Conservation (phyloP, 768 basidiomycete species). For the Gymnopilus junonius region DNA sequence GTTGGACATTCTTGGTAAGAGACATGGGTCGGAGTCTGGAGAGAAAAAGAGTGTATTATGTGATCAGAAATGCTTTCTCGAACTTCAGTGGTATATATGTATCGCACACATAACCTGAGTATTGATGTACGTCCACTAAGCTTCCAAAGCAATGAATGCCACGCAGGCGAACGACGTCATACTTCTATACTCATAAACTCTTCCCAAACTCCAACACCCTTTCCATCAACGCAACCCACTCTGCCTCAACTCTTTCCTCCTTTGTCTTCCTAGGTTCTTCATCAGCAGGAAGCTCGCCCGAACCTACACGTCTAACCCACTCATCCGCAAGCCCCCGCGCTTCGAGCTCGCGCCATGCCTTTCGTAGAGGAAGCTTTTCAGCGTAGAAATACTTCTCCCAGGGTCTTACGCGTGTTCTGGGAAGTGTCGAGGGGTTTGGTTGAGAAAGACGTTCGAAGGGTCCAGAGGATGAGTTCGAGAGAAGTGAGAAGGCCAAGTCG, state of each 20-base stretch:
- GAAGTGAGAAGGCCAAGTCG: constrained; percentile 41
- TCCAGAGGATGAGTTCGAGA: not conserved
- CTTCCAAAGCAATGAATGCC: too few species aligned
- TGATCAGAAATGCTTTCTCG: too few species aligned
- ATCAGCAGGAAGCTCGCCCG: not conserved
- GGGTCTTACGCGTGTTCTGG: constrained; percentile 4
- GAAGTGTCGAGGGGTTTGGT: constrained; percentile 14
- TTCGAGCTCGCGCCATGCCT: constrained; percentile 10
- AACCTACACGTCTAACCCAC: constrained; percentile 10
- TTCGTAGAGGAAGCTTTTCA: not conserved
- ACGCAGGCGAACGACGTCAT: too few species aligned
- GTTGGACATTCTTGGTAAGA: too few species aligned
- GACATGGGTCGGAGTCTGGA: too few species aligned
- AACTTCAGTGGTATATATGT: too few species aligned
- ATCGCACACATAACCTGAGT: too few species aligned
- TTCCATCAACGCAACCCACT: constrained; percentile 16
- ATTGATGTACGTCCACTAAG: too few species aligned
- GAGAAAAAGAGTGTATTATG: too few species aligned
- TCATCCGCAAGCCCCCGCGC: constrained; percentile 2
- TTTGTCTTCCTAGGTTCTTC: not conserved
- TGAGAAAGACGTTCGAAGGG: constrained; percentile 23
- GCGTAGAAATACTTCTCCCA: constrained; percentile 1
- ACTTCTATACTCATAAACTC: not conserved
- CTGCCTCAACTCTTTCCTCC: constrained; percentile 3
- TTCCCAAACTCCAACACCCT: constrained; percentile 9